Base-by-base conservation (phyloP, 1,139 yeast genomes). In the Pichia sp. region DNA sequence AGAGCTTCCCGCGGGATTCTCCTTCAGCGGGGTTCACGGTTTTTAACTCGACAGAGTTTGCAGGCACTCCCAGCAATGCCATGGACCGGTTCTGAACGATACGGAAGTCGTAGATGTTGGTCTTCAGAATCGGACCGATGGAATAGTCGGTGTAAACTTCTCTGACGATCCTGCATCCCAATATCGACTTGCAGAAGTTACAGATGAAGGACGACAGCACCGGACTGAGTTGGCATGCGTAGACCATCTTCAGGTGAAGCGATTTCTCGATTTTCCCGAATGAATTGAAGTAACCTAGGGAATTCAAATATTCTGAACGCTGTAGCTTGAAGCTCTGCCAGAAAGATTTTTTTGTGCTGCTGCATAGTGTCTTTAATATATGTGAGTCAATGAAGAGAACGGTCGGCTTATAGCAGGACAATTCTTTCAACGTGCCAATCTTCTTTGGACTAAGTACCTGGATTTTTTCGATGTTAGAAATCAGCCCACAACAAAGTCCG, bases 51-150 rank as follows among this genome's bases (percentile, higher is more conserved):
- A 76, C 57, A 0, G 79, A 72, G 64, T 81, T 84, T 1, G 75
- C 70, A 9, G 83, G 69, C 52, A 81, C 77, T 2, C 86, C 86
- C 4, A 61, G 51, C 34, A 62, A 58, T 14, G 58, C 52, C 17
- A 57, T 30, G 2, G 46, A 42, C 1, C 49, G 38, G 7, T 49
- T 52, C 8, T 56, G 24, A 78, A 64, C 2, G 7, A 78, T 67
- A 56, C 95, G 73, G 63, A 83, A 84, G 61, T 87, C 95, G 61
- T 73, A 85, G 48, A 78, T 72, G 63, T 85, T 87, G 1, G 85
- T 80, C 44, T 76, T 72, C 8, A 85, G 62, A 0, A 86, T 60
- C 0, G 91, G 84, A 0, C 92, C 92, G 52, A 81, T 64, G 1
- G 81, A 68, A 29, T 78, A 75, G 41, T 67, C 68, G 49, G 75